Evolutionary conservation across 768 basidiomycete species (phyloP), one percentile per base, ranked within the genome.

Genomic region (Naganishia kalamii): DNA sequence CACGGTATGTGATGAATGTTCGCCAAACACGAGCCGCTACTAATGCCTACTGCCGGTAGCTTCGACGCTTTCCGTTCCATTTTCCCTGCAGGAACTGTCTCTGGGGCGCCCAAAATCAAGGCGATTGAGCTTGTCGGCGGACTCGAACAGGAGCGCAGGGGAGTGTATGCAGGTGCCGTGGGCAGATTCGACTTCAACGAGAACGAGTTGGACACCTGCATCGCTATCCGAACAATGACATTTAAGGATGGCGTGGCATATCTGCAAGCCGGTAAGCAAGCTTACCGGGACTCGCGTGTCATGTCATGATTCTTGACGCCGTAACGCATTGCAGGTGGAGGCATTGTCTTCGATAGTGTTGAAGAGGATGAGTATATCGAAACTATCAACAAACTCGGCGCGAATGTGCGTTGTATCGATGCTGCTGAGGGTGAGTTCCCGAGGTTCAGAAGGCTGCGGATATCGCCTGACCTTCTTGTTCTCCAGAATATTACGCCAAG

Each of bases 1-100:
- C 87, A 13, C 85, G 94, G 93, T 92, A 63, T 57, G 79, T 21
- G 52, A n/a, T 37, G 21, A n/a, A 54, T 54, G 19, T 12, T 6
- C 8, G n/a, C n/a, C 12, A 35, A 21, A 2, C 13, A 8, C 29
- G 8, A 17, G 32, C 2, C n/a, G 29, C 35, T 10, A 52, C 33
- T n/a, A 29, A 52, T 3, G 32, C 2, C 37, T 27, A 30, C 12
- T 4, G 19, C 21, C 13, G 17, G 6, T 70, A 93, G 93, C 69
- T 99, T 97, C 74, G 94, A 98, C 75, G 96, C 96, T 0, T 98
- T 99, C 84, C 86, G 94, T 11, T 97, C 94, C 25, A 98, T 99
- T 69, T 98, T 99, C 82, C 96, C 96, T 1, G 93, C 94, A 19
- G 96, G 96, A 0, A 99, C 96, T 2, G 96, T 99, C 27, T 97